phyloP scores from a whole-genome alignment of 2,329 filamentous ascomycete species.

The Paramyrothecium roridum region DNA sequence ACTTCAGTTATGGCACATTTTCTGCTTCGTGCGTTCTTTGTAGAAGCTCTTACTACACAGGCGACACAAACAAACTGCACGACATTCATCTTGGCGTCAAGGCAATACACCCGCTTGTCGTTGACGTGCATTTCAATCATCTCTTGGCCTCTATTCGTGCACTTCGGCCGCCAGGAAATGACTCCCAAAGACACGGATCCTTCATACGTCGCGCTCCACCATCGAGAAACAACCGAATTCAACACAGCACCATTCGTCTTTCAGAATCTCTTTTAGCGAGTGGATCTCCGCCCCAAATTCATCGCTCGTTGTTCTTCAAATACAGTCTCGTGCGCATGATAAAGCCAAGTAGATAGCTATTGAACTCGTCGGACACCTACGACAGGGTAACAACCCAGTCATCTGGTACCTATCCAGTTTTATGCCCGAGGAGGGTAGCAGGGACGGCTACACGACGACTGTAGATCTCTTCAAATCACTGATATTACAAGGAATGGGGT shows the following conservation, averaged over 20 bases:
- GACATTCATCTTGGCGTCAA: neutral
- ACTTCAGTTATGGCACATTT: neutral
- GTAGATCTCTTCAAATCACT: constrained; percentile 1
- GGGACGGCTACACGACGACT: neutral
- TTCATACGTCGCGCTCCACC: neutral
- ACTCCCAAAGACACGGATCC: neutral
- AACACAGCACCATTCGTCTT: neutral
- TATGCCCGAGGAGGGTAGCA: neutral
- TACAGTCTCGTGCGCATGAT: neutral
- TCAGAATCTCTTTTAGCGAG: neutral
- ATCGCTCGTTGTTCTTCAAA: constrained; percentile 1
- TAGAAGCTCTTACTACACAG: neutral
- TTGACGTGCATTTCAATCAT: neutral
- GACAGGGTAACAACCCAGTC: neutral
- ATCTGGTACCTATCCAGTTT: constrained; percentile 2
- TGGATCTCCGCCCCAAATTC: constrained; percentile 1
- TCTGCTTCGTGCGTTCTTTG: neutral
- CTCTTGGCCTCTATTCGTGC: neutral
- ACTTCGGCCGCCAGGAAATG: neutral
- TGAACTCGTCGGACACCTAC: neutral
- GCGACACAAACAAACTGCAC: neutral
- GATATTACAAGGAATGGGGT: constrained; percentile 1
- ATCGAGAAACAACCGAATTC: neutral
- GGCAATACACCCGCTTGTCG: neutral
- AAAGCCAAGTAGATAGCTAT: constrained; percentile 4